Evolutionary conservation across 768 basidiomycete species (phyloP).

Genomic region (Pisolithus tinctorius): DNA sequence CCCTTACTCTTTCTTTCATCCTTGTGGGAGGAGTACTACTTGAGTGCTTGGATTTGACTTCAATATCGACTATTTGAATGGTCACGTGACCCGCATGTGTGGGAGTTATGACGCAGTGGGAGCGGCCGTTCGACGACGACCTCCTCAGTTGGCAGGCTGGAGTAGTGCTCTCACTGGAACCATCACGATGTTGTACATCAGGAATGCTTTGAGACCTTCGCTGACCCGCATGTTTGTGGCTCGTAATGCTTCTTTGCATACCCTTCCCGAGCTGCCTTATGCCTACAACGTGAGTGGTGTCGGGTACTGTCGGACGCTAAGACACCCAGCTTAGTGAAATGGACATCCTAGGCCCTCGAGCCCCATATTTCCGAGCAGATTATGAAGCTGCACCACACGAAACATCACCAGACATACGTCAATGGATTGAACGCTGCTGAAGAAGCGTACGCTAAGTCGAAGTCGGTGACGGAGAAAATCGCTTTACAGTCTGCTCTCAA

Average conservation of each 20-base stretch:
- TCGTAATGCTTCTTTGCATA: slow-evolving; percentile 48
- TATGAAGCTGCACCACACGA: slow-evolving; percentile 89
- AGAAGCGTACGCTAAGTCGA: slow-evolving; percentile 62
- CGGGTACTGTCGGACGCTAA: not conserved
- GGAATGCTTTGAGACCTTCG: slow-evolving; percentile 36
- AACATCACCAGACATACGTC: slow-evolving; percentile 92
- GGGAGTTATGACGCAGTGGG: slow-evolving; percentile 1
- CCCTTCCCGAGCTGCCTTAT: slow-evolving; percentile 76
- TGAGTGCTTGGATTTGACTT: too few species aligned
- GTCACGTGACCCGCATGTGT: too few species aligned
- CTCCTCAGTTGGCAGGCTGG: not conserved
- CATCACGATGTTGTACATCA: slow-evolving; percentile 44
- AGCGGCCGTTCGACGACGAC: not conserved
- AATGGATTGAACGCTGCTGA: slow-evolving; percentile 92
- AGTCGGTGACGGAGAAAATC: slow-evolving; percentile 69
- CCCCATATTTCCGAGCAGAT: slow-evolving; percentile 88
- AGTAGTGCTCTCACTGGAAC: not conserved
- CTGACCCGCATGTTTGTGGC: slow-evolving; percentile 40
- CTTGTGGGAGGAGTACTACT: too few species aligned
- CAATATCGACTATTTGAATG: too few species aligned
- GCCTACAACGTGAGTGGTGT: slow-evolving; percentile 56
- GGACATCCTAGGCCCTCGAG: slow-evolving; percentile 66
- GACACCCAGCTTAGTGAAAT: not conserved
- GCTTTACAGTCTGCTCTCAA: slow-evolving; percentile 86
- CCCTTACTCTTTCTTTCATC: too few species aligned